phyloP scores from a whole-genome alignment of 140 eudicot species.

The Erigeron philadelphicus region DNA sequence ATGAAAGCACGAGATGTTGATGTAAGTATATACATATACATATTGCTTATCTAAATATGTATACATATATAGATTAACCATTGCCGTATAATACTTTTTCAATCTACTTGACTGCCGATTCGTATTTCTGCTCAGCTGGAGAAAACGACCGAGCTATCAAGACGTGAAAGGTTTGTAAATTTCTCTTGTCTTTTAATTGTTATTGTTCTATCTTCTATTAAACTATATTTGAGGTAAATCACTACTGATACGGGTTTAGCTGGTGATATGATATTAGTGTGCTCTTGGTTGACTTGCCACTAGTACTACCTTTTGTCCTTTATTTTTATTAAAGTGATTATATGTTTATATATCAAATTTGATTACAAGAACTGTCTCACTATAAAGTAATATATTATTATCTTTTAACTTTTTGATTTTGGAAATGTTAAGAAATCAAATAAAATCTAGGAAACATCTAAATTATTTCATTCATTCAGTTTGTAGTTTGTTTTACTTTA shows the following conservation, averaged over 20 bases:
- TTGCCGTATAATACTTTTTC: not conserved
- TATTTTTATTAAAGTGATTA: not conserved
- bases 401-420: no score
- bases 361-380: not conserved
- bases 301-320: not conserved
- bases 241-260: not conserved
- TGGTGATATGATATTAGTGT: not conserved
- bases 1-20: slow-evolving; percentile 85
- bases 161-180: slow-evolving; percentile 80
- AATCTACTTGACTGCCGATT: not conserved
- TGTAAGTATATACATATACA: slow-evolving; percentile 40
- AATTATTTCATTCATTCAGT: not conserved
- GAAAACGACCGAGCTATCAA: slow-evolving; percentile 81
- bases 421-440: not conserved
- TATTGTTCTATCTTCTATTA: not conserved
- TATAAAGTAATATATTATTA: not conserved
- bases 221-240: not conserved
- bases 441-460: not conserved
- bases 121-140: slow-evolving; percentile 50
- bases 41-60: no score
- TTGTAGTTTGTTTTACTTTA: not conserved
- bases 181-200: not conserved
- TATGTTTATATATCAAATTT: not conserved
- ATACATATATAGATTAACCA: not conserved
- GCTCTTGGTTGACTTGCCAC: not conserved